These are phyloP conservation scores for Trichoderma koningiopsis DNA, from an alignment of 2,329 filamentous ascomycete species.

Conservation along the genomic window DNA sequence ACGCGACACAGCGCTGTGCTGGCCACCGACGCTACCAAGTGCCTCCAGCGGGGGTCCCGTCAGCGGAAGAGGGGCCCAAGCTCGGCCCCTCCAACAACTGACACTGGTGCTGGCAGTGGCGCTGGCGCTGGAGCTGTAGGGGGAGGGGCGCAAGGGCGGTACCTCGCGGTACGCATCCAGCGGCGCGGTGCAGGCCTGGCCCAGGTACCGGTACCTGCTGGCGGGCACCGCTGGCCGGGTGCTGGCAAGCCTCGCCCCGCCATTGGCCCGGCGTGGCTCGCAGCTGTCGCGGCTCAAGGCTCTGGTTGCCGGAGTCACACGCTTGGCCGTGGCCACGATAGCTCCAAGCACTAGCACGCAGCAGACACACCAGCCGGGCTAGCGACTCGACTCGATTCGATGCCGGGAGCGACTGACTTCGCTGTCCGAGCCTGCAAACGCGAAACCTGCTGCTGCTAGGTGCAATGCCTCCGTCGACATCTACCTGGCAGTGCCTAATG, in stretches of 20 bases:
- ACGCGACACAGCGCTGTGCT: slow-evolving; percentile 25
- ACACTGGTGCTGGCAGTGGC: background rate
- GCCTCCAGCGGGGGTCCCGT: slow-evolving; percentile 32
- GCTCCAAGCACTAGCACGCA: slow-evolving; percentile 5
- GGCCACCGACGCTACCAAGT: slow-evolving; percentile 31
- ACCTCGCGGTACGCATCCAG: background rate
- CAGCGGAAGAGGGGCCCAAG: slow-evolving; percentile 28
- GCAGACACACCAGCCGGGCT: slow-evolving; percentile 9
- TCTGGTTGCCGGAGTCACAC: slow-evolving; percentile 23
- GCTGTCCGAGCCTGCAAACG: slow-evolving; percentile 2
- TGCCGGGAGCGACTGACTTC: background rate
- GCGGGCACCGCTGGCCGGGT: background rate
- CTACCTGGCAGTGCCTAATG: background rate
- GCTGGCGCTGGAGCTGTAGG: slow-evolving; percentile 11
- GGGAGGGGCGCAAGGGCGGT: slow-evolving; percentile 18
- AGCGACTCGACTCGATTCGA: background rate
- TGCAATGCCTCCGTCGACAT: background rate
- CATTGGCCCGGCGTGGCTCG: slow-evolving; percentile 16
- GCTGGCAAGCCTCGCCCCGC: slow-evolving; percentile 12
- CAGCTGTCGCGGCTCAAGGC: slow-evolving; percentile 20
- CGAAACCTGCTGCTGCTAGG: background rate
- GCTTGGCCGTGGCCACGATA: slow-evolving; percentile 7
- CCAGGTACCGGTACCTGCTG: slow-evolving; percentile 12
- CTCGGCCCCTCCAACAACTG: slow-evolving; percentile 23
- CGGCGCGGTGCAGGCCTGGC: background rate